Conservation (phyloP, 768 basidiomycete genomes). For the Collybia mongolica region DNA sequence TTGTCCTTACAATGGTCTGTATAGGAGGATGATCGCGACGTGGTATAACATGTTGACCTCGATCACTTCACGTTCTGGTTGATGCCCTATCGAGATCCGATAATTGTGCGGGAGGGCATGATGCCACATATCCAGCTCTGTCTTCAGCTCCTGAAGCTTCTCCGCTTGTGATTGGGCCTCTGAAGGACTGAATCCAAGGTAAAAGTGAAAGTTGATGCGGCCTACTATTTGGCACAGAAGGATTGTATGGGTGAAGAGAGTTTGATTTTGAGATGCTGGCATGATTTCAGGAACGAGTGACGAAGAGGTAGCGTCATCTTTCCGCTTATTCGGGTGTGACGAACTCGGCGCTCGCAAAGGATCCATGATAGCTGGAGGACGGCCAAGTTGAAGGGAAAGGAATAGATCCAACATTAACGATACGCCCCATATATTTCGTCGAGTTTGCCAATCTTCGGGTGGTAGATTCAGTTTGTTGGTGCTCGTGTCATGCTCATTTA, state of each 20-base stretch:
- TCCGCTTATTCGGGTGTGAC: not conserved
- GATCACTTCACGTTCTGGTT: slow-evolving; percentile 21
- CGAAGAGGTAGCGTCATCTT: too few relatives aligned
- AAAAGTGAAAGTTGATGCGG: slow-evolving; percentile 24
- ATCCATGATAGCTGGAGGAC: slow-evolving; percentile 20
- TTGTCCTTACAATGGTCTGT: slow-evolving; percentile 20
- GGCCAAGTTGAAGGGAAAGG: slow-evolving; percentile 25
- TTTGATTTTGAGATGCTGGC: too few relatives aligned
- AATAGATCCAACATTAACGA: slow-evolving; percentile 22
- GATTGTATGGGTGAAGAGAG: slow-evolving; percentile 18
- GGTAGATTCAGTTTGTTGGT: not conserved
- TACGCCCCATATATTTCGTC: slow-evolving; percentile 24
- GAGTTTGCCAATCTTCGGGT: slow-evolving; percentile 11
- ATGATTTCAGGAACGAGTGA: too few relatives aligned
- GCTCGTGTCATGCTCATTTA: slow-evolving; percentile 9
- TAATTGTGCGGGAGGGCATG: slow-evolving; percentile 21
- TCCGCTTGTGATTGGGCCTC: slow-evolving; percentile 9
- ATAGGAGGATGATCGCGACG: slow-evolving; percentile 23
- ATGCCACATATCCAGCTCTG: slow-evolving; percentile 25
- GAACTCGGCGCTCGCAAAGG: slow-evolving; percentile 8
- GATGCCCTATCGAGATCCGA: slow-evolving; percentile 22
- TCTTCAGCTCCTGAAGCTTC: slow-evolving; percentile 11
- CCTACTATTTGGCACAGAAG: slow-evolving; percentile 21
- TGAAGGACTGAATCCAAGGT: slow-evolving; percentile 17
- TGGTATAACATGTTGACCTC: slow-evolving; percentile 29